phyloP scores from a whole-genome alignment of 2,329 filamentous ascomycete genomes.

The Talaromyces sp. region DNA sequence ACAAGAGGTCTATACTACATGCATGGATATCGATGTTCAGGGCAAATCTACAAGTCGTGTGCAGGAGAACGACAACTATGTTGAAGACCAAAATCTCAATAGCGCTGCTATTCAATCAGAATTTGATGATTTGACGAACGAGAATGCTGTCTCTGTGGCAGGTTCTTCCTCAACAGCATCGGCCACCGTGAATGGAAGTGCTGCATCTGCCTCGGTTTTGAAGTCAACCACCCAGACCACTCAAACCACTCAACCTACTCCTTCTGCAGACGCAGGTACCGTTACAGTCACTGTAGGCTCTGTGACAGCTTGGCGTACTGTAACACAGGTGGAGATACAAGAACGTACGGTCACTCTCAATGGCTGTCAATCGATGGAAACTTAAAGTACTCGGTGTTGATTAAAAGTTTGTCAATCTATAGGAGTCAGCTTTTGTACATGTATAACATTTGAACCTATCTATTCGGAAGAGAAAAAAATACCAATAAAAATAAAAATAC shows the following conservation, averaged over 20 bases:
- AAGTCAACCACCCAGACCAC: background rate
- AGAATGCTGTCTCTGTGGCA: slow-evolving; percentile 8
- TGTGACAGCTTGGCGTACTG: slow-evolving; percentile 31
- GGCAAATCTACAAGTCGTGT: slow-evolving; percentile 23
- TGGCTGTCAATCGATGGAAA: slow-evolving; percentile 17
- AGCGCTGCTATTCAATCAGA: slow-evolving; percentile 43
- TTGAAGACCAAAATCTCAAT: slow-evolving; percentile 39
- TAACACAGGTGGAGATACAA: slow-evolving; percentile 2
- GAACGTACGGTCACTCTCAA: slow-evolving; percentile 26
- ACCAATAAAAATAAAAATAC: no score
- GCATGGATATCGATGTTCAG: slow-evolving; percentile 51
- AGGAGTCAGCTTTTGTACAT: background rate
- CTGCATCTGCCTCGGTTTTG: background rate
- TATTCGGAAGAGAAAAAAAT: no score
- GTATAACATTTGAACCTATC: no score
- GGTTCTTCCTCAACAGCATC: background rate
- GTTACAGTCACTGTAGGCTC: slow-evolving; percentile 11
- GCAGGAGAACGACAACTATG: slow-evolving; percentile 26
- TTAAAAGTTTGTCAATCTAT: background rate
- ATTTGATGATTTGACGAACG: slow-evolving; percentile 34
- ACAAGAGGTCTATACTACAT: slow-evolving; percentile 52
- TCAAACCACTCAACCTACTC: background rate
- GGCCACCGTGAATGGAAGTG: slow-evolving; percentile 2
- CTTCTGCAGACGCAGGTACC: background rate
- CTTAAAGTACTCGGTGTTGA: no score